Conservation (phyloP, 2,329 filamentous ascomycete genomes). For the Stagonosporopsis cucurbitacearum region DNA sequence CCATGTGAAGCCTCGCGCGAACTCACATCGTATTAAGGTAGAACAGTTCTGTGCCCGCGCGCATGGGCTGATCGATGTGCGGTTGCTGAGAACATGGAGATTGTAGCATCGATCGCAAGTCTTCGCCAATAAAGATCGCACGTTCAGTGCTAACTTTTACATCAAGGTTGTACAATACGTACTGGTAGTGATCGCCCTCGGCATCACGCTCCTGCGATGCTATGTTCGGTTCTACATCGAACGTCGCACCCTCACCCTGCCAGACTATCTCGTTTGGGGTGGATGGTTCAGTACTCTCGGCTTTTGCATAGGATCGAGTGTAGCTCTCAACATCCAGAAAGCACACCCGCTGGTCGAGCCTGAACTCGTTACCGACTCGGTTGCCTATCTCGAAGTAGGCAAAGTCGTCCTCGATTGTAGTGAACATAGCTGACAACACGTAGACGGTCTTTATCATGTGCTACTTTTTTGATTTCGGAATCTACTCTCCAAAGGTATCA, state of each 20-base stretch:
- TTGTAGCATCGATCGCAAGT: slow-evolving; percentile 18
- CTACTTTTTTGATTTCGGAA: slow-evolving; percentile 31
- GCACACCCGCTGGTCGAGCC: slow-evolving; percentile 25
- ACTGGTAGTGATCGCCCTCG: slow-evolving; percentile 25
- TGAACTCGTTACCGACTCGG: slow-evolving; percentile 24
- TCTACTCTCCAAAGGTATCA: slow-evolving; percentile 32
- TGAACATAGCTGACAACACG: not conserved
- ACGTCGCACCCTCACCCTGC: slow-evolving; percentile 19
- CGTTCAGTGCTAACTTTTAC: not conserved
- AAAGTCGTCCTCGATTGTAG: not conserved
- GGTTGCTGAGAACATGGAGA: slow-evolving; percentile 12
- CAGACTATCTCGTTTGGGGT: slow-evolving; percentile 32
- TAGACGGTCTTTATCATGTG: slow-evolving; percentile 29
- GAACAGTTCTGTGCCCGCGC: not conserved
- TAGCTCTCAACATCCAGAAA: slow-evolving; percentile 25
- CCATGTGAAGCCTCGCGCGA: not conserved
- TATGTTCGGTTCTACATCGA: slow-evolving; percentile 26
- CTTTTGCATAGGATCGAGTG: slow-evolving; percentile 26
- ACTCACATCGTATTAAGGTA: not conserved
- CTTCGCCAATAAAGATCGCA: not conserved
- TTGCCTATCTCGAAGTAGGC: slow-evolving; percentile 24
- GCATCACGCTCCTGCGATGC: slow-evolving; percentile 25
- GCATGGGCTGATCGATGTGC: not conserved
- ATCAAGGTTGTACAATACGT: slow-evolving; percentile 21
- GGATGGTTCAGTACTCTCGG: slow-evolving; percentile 29